Evolutionary conservation across 768 basidiomycete species (phyloP).

Genomic region (Imleria badia): DNA sequence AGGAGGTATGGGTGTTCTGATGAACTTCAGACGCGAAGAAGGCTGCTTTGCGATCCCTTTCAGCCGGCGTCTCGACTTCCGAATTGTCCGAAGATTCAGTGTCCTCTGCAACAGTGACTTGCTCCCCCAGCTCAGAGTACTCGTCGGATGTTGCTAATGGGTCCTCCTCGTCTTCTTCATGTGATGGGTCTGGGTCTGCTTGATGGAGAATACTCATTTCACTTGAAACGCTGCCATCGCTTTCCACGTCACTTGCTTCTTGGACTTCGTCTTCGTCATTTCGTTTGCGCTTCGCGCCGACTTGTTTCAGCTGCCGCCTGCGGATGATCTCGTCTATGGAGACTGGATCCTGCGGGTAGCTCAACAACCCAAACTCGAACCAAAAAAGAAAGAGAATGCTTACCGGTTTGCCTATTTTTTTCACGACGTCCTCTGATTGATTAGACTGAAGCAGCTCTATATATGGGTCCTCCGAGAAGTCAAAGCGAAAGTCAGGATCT

Average conservation of each 20-base stretch:
- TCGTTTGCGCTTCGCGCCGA: slow-evolving; percentile 63
- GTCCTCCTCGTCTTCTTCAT: slow-evolving; percentile 33
- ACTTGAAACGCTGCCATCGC: slow-evolving; percentile 9
- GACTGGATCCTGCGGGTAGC: slow-evolving; percentile 58
- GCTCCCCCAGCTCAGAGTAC: slow-evolving; percentile 31
- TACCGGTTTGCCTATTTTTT: slow-evolving; percentile 63
- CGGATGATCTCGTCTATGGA: slow-evolving; percentile 93
- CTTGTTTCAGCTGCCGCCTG: slow-evolving; percentile 49
- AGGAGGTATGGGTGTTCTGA: slow-evolving; percentile 66
- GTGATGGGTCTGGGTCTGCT: slow-evolving; percentile 32
- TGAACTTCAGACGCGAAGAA: slow-evolving; percentile 74
- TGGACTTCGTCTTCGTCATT: slow-evolving; percentile 34
- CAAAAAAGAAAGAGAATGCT: slow-evolving; percentile 24
- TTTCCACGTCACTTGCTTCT: slow-evolving; percentile 36
- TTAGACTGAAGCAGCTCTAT: slow-evolving; percentile 48
- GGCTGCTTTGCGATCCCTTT: slow-evolving; percentile 74
- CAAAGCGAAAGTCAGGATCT: slow-evolving; percentile 83
- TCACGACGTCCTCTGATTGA: slow-evolving; percentile 55
- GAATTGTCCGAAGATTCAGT: slow-evolving; percentile 57
- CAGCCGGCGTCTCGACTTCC: slow-evolving; percentile 56
- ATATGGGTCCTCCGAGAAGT: slow-evolving; percentile 71
- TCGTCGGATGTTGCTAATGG: slow-evolving; percentile 35
- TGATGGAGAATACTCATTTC: slow-evolving; percentile 15
- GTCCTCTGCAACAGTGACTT: slow-evolving; percentile 33
- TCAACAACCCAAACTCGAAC: background rate